A percentile compares a stretch with the other conserved stretches of the same genome.
Evolutionary conservation across 306 rosid species (phyloP).

Genomic region (Spatholobus suberectus): DNA sequence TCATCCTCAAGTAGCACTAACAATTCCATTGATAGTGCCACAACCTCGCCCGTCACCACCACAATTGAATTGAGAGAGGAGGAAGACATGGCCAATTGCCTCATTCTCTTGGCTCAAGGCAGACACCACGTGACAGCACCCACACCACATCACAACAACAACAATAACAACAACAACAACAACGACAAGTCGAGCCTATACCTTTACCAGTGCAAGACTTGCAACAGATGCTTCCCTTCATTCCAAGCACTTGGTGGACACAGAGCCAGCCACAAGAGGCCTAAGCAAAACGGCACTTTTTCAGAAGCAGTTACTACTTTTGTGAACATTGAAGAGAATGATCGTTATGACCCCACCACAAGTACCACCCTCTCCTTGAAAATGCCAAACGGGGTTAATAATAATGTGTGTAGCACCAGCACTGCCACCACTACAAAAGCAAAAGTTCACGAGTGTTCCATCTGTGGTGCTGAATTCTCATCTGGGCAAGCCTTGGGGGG

Average conservation of each 20-base stretch:
- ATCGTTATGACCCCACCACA: constrained; percentile 33
- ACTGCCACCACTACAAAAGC: constrained; percentile 35
- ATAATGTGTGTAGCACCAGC: constrained; percentile 13
- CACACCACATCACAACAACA: neutral
- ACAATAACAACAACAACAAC: no score
- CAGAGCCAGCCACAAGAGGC: constrained; percentile 85
- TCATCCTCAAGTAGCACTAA: constrained; percentile 40
- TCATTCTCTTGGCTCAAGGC: constrained; percentile 82
- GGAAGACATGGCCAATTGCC: constrained; percentile 81
- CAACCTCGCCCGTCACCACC: constrained; percentile 30
- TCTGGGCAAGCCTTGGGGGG: constrained; percentile 99
- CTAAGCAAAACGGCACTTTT: constrained; percentile 34
- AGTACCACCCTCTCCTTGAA: constrained; percentile 68
- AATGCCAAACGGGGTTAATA: constrained; percentile 42
- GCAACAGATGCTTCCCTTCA: constrained; percentile 74
- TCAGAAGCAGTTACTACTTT: constrained; percentile 10
- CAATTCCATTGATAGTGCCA: constrained; percentile 27
- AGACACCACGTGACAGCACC: neutral
- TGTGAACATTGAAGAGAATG: neutral
- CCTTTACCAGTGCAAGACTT: constrained; percentile 81
- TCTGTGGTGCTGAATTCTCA: constrained; percentile 79
- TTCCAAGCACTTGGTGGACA: constrained; percentile 97
- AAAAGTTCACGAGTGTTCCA: constrained; percentile 78
- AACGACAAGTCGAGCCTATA: neutral
- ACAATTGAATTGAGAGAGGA: constrained; percentile 47